Evolutionary conservation across 768 basidiomycete genomes (phyloP), one percentile per base, ranked within the genome.

Genomic region (Cyclocybe cylindracea): DNA sequence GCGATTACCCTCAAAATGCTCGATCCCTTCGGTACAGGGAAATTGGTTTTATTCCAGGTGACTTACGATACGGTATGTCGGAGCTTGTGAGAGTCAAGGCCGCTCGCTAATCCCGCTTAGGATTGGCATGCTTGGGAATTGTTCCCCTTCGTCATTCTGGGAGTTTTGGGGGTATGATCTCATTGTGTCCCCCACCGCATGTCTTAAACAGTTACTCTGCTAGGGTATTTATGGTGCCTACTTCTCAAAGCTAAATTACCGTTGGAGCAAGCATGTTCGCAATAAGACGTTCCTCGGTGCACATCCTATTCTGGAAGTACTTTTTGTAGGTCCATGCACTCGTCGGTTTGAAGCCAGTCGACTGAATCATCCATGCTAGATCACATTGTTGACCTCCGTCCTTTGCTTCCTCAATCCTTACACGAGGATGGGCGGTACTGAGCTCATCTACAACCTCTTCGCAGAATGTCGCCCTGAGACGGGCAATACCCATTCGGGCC

Each of bases 51-150:
- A 39, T 94, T 94, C 68, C 90, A 92, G 61, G 92, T 95, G 38
- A 90, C 87, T 0, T 97, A 95, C 61, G 87, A 89, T 64, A 90
- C 83, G 75, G 91, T 87, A 48, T 14, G 60, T 57, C 55, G 39
- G 41, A 41, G 38, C 40, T 29, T 33, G 33, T 44, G 19, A 11
- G 29, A n/a, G 10, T 32, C 14, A 13, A 46, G 9, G 11, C 41
- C 50, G 39, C 10, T 46, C 40, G 44, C 36, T 41, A 36, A 16
- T 40, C 49, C 2, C 24, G 33, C 33, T 24, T 63, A 94, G 85
- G 93, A 97, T 62, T 98, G 95, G 89, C 92, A 97, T 66, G 87
- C 86, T 14, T 88, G 87, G 62, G 95, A 98, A 66, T 78, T 98
- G 10, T 51, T 89, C 5, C 87, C 89, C 18, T 99, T 98, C 69